These are phyloP conservation scores for Amanita brunnescens DNA, from an alignment of 768 basidiomycete species.

Conservation along the genomic window DNA sequence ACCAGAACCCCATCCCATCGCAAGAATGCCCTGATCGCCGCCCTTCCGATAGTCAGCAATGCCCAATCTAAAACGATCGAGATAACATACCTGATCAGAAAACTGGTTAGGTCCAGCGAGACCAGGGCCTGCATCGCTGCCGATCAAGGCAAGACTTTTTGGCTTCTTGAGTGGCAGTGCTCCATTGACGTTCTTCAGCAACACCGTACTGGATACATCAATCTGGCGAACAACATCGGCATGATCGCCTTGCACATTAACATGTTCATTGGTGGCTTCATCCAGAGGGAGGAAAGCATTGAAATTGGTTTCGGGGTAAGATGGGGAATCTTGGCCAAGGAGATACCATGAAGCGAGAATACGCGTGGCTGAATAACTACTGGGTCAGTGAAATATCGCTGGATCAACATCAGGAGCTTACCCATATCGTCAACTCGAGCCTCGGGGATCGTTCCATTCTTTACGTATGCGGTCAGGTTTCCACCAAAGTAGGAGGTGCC, in stretches of 20 bases:
- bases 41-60: constrained; percentile 20
- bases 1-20: constrained; percentile 92
- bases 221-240: constrained; percentile 59
- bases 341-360: constrained; percentile 68
- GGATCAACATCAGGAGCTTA: constrained; percentile 7
- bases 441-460: constrained; percentile 62
- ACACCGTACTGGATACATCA: constrained; percentile 62
- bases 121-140: constrained; percentile 58
- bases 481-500: constrained; percentile 52
- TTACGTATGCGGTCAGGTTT: constrained; percentile 59
- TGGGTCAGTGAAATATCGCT: not conserved
- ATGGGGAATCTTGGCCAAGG: constrained; percentile 51
- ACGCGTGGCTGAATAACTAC: constrained; percentile 45
- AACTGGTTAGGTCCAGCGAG: constrained; percentile 64
- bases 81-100: constrained; percentile 33
- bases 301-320: constrained; percentile 65
- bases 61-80: not conserved
- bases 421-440: constrained; percentile 72
- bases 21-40: constrained; percentile 62
- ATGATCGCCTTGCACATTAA: constrained; percentile 68
- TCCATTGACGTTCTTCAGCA: constrained; percentile 61
- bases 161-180: constrained; percentile 54
- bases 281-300: constrained; percentile 50
- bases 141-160: constrained; percentile 51
- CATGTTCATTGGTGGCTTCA: constrained; percentile 45